Percentiles rank a stretch among this genome's conserved stretches.
phyloP scores from a whole-genome alignment of 371 early-diverging fungal species.

The Sporodiniella umbellata region DNA sequence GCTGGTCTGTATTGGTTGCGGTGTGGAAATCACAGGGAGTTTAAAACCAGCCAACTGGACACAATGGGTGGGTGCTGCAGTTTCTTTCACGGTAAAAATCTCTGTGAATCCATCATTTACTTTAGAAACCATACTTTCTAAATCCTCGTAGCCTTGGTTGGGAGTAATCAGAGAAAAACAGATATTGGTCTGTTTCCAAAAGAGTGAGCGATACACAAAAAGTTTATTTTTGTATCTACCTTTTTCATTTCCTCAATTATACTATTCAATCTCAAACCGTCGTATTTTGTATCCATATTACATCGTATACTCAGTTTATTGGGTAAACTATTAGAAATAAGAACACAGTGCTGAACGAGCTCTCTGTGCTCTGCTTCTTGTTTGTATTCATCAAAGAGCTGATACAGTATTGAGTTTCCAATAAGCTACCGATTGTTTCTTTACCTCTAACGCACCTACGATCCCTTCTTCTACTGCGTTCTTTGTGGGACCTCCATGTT shows the following conservation, averaged over 20 bases:
- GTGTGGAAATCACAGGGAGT: conserved; percentile 34
- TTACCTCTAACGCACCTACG: conserved; percentile 64
- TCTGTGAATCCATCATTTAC: conserved; percentile 41
- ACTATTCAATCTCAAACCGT: conserved; percentile 38
- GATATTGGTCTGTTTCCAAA: conserved; percentile 30
- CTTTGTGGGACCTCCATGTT: conserved; percentile 57
- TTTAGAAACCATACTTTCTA: conserved; percentile 27
- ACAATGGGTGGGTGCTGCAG: conserved; percentile 33
- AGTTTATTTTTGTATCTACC: conserved; percentile 21
- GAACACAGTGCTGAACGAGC: conserved; percentile 50
- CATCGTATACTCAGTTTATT: conserved; percentile 43
- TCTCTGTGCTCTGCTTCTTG: conserved; percentile 38
- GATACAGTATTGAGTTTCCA: too few species aligned
- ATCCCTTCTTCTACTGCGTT: conserved; percentile 65
- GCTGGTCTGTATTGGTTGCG: not conserved
- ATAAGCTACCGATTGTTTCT: too few species aligned
- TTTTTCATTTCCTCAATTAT: conserved; percentile 49
- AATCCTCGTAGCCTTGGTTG: conserved; percentile 28
- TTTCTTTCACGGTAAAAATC: conserved; percentile 37
- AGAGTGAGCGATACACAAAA: too few species aligned
- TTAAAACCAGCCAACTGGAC: conserved; percentile 60
- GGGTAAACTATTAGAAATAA: conserved; percentile 55
- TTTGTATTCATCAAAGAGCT: conserved; percentile 60
- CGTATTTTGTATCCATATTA: conserved; percentile 50
- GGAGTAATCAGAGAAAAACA: conserved; percentile 48